These are phyloP conservation scores for Calonectria fujianensis DNA, from an alignment of 2,329 filamentous ascomycete species.

Conservation along the genomic window DNA sequence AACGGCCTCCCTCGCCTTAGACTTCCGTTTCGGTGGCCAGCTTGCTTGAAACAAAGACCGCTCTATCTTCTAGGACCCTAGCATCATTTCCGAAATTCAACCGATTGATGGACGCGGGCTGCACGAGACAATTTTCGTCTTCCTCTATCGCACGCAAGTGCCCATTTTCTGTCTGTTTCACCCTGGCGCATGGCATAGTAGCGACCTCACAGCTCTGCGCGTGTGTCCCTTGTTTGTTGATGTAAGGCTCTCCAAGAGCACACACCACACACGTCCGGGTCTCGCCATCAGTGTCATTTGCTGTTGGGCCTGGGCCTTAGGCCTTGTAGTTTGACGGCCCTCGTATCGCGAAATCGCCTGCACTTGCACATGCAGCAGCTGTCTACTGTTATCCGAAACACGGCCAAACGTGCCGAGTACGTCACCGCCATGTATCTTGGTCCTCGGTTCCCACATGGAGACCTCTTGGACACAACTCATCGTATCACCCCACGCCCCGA, in stretches of 20 bases:
- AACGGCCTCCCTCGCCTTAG: background rate
- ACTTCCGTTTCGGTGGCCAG: conserved; percentile 5
- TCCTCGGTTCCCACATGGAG: conserved; percentile 24
- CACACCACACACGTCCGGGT: background rate
- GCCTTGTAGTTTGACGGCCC: background rate
- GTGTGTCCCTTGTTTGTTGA: background rate
- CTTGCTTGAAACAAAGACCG: conserved; percentile 14
- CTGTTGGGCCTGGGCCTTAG: conserved; percentile 7
- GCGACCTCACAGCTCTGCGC: background rate
- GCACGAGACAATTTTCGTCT: conserved; percentile 22
- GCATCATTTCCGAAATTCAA: background rate
- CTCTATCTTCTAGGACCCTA: background rate
- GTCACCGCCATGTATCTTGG: conserved; percentile 30
- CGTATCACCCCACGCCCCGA: conserved; percentile 36
- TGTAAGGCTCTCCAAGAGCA: background rate
- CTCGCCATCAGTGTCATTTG: background rate
- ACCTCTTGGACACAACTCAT: conserved; percentile 19
- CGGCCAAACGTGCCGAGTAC: conserved; percentile 22
- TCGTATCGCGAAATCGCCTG: background rate
- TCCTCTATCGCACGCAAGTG: background rate
- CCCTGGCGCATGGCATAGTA: conserved; percentile 14
- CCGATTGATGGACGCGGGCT: conserved; percentile 4
- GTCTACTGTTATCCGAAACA: conserved; percentile 2
- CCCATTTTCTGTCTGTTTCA: conserved; percentile 13
- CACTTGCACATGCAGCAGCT: conserved; percentile 29